phyloP scores from a whole-genome alignment of 176 grass and related monocot species.

The Avena sativa region DNA sequence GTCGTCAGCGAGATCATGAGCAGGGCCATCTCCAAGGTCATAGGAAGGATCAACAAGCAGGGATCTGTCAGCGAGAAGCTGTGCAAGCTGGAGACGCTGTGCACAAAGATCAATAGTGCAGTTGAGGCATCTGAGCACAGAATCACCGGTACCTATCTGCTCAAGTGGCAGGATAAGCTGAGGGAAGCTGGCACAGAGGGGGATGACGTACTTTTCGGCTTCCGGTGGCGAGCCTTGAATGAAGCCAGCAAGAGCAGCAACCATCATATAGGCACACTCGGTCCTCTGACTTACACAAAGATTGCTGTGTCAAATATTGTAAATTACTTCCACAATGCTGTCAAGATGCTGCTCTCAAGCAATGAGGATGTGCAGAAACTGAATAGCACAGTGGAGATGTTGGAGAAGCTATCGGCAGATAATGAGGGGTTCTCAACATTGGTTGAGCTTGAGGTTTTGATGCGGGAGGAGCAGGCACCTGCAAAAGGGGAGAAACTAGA shows the following conservation, averaged over 20 bases:
- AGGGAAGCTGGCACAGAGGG: conserved; percentile 28
- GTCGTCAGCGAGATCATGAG: conserved; percentile 12
- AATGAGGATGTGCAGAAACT: conserved; percentile 25
- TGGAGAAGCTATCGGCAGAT: conserved; percentile 23
- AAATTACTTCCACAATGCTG: background rate
- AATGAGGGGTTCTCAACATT: background rate
- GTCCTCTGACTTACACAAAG: background rate
- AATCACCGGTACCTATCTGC: background rate
- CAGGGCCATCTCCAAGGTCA: conserved; percentile 25
- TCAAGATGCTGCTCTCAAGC: background rate
- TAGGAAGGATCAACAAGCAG: conserved; percentile 10
- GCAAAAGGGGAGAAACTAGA: conserved; percentile 3
- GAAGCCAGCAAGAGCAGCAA: background rate
- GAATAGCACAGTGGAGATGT: background rate
- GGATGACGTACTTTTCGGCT: background rate
- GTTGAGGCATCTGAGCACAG: conserved; percentile 20
- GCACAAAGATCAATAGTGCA: conserved; percentile 13
- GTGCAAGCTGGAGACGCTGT: conserved; percentile 4
- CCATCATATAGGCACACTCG: background rate
- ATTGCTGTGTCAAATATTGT: background rate
- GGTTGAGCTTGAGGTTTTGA: conserved; percentile 16
- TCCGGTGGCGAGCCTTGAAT: background rate
- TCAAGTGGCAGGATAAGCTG: conserved; percentile 40
- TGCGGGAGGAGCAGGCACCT: background rate
- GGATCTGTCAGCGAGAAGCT: background rate